These are phyloP conservation scores for Entomortierella chlamydospora DNA, from an alignment of 192 early-diverging fungal species.

Conservation along the genomic window DNA sequence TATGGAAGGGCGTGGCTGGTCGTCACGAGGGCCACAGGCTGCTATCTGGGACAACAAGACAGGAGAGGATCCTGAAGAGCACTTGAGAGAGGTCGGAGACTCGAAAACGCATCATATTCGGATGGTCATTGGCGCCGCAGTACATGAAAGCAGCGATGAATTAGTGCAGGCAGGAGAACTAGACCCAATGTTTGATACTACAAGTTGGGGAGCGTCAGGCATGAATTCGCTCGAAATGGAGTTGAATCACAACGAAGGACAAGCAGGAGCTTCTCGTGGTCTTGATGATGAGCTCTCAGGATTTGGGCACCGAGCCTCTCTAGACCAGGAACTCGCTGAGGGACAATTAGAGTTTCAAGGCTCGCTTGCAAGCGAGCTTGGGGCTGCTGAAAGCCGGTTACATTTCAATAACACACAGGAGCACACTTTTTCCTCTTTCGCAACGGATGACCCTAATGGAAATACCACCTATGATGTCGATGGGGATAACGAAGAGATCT, in stretches of 20 bases:
- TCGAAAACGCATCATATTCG: neutral
- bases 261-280: constrained; percentile 13
- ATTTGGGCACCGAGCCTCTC: neutral
- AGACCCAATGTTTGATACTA: constrained; percentile 27
- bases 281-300: constrained; percentile 15
- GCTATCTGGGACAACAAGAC: constrained; percentile 53
- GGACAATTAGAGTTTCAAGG: neutral
- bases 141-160: neutral
- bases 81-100: neutral
- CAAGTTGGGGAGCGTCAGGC: constrained; percentile 1
- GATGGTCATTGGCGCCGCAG: neutral
- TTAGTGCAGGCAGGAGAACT: constrained; percentile 11
- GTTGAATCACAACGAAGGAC: constrained; percentile 11
- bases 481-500: neutral
- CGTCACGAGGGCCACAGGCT: constrained; percentile 23
- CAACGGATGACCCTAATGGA: neutral
- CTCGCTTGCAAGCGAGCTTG: constrained; percentile 9
- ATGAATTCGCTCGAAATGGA: constrained; percentile 17
- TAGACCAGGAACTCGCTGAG: constrained; percentile 14
- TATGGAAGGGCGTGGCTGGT: constrained; percentile 54
- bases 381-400: neutral
- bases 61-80: constrained; percentile 20
- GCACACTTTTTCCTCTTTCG: neutral
- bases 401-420: neutral
- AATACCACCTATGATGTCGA: neutral